Percentiles rank a stretch among this genome's conserved stretches.
Evolutionary conservation across 805 yeast species (phyloP).

Genomic region (Wickerhamomyces silvicola): DNA sequence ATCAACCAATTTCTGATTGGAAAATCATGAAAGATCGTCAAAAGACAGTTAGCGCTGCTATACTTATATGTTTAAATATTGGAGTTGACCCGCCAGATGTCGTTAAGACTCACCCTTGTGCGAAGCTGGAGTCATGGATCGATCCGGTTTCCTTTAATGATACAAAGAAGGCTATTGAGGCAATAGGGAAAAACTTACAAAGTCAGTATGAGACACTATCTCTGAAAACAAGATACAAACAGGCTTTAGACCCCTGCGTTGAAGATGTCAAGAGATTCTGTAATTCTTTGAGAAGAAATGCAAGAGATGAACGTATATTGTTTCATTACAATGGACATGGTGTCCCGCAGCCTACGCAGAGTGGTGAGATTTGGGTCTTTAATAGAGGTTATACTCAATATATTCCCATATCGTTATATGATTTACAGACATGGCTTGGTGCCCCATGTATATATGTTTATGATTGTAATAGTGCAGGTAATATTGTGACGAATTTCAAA

Average conservation of each 20-base stretch:
- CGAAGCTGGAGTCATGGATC: conserved; percentile 87
- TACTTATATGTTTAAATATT: conserved; percentile 81
- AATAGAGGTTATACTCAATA: conserved; percentile 96
- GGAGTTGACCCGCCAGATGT: conserved; percentile 98
- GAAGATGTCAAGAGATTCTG: conserved; percentile 93
- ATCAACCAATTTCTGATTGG: conserved; percentile 83
- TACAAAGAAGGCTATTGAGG: conserved; percentile 84
- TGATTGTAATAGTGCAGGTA: conserved; percentile 93
- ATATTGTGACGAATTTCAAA: conserved; percentile 83
- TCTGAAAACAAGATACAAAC: conserved; percentile 82
- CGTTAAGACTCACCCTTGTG: conserved; percentile 87
- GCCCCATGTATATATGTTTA: conserved; percentile 95
- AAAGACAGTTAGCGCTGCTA: conserved; percentile 88
- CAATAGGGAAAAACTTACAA: conserved; percentile 83
- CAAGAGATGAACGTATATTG: conserved; percentile 87
- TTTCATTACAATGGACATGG: conserved; percentile 99
- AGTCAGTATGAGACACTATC: conserved; percentile 85
- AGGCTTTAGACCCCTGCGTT: conserved; percentile 87
- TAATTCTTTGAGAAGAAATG: conserved; percentile 78
- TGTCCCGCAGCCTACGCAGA: conserved; percentile 92
- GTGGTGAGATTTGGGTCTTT: conserved; percentile 98
- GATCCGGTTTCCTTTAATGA: conserved; percentile 81
- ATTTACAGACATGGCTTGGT: conserved; percentile 94
- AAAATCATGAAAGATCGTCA: conserved; percentile 83
- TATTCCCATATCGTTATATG: conserved; percentile 93